Evolutionary conservation across 1,284 basidiomycete genomes (phyloP), one percentile per base, ranked within the genome.

Genomic region (Puccinia hordei): DNA sequence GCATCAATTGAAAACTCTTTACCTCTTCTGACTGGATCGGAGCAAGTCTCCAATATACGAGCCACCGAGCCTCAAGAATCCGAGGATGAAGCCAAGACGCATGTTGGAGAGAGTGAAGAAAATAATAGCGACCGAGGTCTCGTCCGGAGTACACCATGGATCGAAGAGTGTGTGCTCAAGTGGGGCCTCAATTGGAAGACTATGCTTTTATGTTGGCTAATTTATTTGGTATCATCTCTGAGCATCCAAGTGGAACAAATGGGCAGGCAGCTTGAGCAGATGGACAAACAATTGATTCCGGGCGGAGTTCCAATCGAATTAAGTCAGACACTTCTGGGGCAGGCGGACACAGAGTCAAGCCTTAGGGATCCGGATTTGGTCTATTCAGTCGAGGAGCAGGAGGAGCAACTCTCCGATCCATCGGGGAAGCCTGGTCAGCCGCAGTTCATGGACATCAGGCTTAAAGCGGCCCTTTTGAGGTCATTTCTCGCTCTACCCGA

Each of bases 171-270:
- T 57, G 55, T 44, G 35, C 12, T 59, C 55, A 74, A 44, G 30
- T 65, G 65, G 74, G 59, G 49, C 15, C 38, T 77, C 24, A 53
- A 68, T 66, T 77, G 59, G 61, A 77, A 68, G 41, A 77, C 59
- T 12, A 17, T 77, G n/a, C 49, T 77, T 8, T 46, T 65, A 44
- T 77, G 74, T 63, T 77, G 74, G 74, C 63, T 77, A 12, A 63
- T 77, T 17, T 77, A 77, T 38, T 68, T 77, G 44, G 74, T 68
- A n/a, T 35, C 65, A 12, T 63, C 49, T 17, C 33, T 66, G 30
- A 57, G 63, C 46, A 55, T 68, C 2, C 46, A 53, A 44, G 41
- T 77, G n/a, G 74, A 68, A n/a, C 41, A 68, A 53, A 49, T 77
- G 10, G n/a, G 27, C 9, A 35, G 8, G 10, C 41, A 46, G 44